These are phyloP conservation scores for Arachnopeziza araneosa DNA, from an alignment of 2,329 filamentous ascomycete genomes.

Conservation along the genomic window DNA sequence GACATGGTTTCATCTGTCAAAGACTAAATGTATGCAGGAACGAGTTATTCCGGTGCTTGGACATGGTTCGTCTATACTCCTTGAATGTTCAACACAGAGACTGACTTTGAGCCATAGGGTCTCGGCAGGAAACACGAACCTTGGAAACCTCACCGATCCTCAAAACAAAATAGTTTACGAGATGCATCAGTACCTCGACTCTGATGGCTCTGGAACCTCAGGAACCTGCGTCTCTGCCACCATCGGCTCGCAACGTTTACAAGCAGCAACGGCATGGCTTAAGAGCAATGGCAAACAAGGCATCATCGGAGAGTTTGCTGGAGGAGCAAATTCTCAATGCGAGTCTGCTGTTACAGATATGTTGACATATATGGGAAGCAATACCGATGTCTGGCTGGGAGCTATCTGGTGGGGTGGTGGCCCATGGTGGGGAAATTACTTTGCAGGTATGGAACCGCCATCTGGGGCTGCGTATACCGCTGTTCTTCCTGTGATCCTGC, in stretches of 20 bases:
- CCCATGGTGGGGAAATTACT: constrained; percentile 45
- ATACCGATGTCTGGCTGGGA: constrained; percentile 48
- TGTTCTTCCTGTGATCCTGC: constrained; percentile 12
- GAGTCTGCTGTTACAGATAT: constrained; percentile 44
- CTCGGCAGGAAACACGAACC: constrained; percentile 37
- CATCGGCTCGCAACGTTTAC: constrained; percentile 46
- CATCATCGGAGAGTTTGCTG: constrained; percentile 50
- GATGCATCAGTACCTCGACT: constrained; percentile 59
- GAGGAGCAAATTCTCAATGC: constrained; percentile 44
- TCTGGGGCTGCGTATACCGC: constrained; percentile 32
- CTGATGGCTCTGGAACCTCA: constrained; percentile 47
- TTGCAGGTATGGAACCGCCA: constrained; percentile 45
- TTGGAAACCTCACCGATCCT: constrained; percentile 45
- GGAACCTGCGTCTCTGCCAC: constrained; percentile 44
- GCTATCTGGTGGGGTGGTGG: constrained; percentile 47
- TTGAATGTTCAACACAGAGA: not conserved
- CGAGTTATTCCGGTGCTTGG: constrained; percentile 18
- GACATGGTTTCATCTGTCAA: not conserved
- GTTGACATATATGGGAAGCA: constrained; percentile 41
- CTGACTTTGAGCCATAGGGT: constrained; percentile 14
- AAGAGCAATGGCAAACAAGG: constrained; percentile 46
- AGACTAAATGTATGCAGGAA: constrained; percentile 27
- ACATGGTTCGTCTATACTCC: constrained; percentile 9
- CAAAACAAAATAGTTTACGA: constrained; percentile 51
- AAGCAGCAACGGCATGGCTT: constrained; percentile 48